Evolutionary conservation across 208 protist species (phyloP), one percentile per base, ranked within the genome.

Genomic region (Leishmania major): DNA sequence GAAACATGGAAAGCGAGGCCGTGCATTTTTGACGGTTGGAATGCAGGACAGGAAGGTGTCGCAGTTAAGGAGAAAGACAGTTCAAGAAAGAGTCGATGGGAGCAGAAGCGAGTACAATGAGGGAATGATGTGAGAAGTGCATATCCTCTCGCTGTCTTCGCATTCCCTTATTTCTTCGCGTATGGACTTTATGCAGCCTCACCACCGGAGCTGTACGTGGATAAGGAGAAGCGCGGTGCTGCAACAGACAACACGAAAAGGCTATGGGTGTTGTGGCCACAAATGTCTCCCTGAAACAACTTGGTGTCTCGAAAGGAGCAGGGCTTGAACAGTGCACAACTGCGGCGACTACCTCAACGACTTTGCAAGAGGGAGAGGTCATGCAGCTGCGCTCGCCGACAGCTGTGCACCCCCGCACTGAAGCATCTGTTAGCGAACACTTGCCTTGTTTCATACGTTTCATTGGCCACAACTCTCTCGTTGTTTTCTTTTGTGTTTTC

Each of bases 321-420:
- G 45, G 45, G 15, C 1, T 6, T 28, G 45, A 35, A 49, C 40
- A 53, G 7, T 19, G 3, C 37, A 28, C 28, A 10, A 53, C 28
- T 35, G 10, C 37, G 43, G 13, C 25, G 49, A 15, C 19, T 7
- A 74, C 69, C 28, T 74, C 5, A 45, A 53, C 69, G 11, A 53
- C 28, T 22, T 40, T 53, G 40, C 28, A 13, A 11, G 40, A 55
- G 45, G 28, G 45, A 45, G 13, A 74, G 28, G 45, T 51, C 37
- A 53, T 55, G 45, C 69, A 53, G 28, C 31, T 69, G 28, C 62
- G 31, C 62, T 69, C 4, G 62, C 31, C 4, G 62, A 13, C 31
- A 43, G 31, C 40, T 74, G 69, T 31, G 69, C 69, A 31, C 60
- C 7, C 45, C 77, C 28, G 22, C 55, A 57, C n/a, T 84, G 74